These are phyloP conservation scores for Phalaenopsis equestris DNA, from an alignment of 106 monocot genomes.

Conservation along the genomic window DNA sequence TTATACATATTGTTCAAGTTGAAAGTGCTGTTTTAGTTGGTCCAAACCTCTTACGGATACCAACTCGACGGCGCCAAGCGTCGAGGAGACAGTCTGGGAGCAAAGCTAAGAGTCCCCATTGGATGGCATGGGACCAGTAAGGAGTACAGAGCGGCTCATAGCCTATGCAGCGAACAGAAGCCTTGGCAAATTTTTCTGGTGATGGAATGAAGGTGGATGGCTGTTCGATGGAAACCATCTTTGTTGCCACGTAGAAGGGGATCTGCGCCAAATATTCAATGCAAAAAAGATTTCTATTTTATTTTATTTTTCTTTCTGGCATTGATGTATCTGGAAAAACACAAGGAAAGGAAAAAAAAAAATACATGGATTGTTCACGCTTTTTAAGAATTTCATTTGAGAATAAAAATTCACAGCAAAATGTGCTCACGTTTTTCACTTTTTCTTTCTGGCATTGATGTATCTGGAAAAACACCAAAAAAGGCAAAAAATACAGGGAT, in stretches of 20 bases:
- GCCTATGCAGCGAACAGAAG: conserved; percentile 57
- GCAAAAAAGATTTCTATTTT: too few species aligned
- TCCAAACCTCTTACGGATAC: neutral
- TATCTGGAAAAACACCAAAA: too few species aligned
- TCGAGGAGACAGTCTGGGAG: conserved; percentile 40
- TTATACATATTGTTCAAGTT: too few species aligned
- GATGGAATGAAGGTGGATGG: conserved; percentile 54
- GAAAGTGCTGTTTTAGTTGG: neutral
- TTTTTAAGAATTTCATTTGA: too few species aligned
- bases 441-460: too few species aligned
- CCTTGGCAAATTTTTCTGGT: conserved; percentile 40
- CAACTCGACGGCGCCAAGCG: conserved; percentile 25
- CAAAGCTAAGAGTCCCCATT: conserved; percentile 42
- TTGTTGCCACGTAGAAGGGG: conserved; percentile 70
- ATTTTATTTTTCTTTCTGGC: too few species aligned
- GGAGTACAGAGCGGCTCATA: conserved; percentile 63
- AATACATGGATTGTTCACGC: too few species aligned
- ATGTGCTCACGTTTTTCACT: too few species aligned
- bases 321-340: too few species aligned
- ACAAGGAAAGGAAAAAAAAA: too few species aligned
- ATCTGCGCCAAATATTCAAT: conserved; percentile 24
- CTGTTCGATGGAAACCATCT: conserved; percentile 46
- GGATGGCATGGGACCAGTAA: conserved; percentile 71
- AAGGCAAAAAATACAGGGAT: too few species aligned
- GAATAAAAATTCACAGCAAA: too few species aligned